Base-by-base conservation (phyloP, 2,329 filamentous ascomycete genomes). In the Alternaria triticina region DNA sequence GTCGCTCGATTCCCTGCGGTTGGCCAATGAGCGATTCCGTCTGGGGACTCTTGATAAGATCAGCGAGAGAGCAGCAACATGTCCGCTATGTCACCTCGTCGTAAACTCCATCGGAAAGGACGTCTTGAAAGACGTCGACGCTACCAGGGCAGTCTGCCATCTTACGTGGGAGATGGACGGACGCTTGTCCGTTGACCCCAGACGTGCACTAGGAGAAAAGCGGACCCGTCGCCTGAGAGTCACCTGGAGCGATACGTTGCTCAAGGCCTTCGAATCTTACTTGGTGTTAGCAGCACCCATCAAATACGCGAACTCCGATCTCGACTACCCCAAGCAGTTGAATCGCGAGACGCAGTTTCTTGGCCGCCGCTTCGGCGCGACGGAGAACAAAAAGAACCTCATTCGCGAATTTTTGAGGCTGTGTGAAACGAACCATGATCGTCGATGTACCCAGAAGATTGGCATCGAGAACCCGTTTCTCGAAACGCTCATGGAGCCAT, bases 111-210 rank as follows among this genome's bases (percentile, higher is more conserved):
- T 36, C 15, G 33, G 13, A 1, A n/a, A 36, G 7, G 33, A 36
- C 7, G 1, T 36, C 13, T n/a, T 36, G 33, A 36, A 2, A 7
- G 7, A n/a, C 15, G 15, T 36, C 33, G 33, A 36, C 15, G 13
- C 33, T 36, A n/a, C 13, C 4, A n/a, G 9, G 33, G 33, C 33
- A 6, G 2, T 40, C 0, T 40, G 33, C 4, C 33, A 40, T n/a
- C 8, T 40, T 0, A n/a, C 33, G 0, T 40, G 33, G 33, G 33
- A 40, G 5, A 40, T 40, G 33, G 33, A 40, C 33, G 33, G 33
- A 1, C 33, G 33, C 0, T 0, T 10, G 0, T 10, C 33, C 0
- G 33, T 10, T 8, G 33, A 40, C 15, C 4, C 33, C 15, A n/a
- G 33, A 6, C 33, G 33, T 8, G 15, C 33, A 3, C 8, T 10